Evolutionary conservation across 2,329 filamentous ascomycete genomes (phyloP).

Genomic region (Pseudocercospora musae): DNA sequence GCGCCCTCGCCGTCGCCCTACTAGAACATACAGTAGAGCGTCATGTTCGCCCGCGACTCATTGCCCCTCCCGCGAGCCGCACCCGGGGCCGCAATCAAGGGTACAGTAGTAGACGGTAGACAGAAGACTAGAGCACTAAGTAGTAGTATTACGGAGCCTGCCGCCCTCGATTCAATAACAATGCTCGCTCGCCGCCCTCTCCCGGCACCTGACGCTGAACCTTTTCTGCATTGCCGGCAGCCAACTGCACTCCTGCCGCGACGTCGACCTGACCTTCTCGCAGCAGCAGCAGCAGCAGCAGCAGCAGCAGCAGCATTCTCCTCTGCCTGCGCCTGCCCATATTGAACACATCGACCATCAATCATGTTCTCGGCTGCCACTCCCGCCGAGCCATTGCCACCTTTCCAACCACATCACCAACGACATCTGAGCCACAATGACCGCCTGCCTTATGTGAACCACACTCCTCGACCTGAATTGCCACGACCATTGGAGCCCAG

Average conservation of each 20-base stretch:
- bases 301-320: too few relatives aligned
- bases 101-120: neutral
- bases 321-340: neutral
- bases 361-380: constrained; percentile 14
- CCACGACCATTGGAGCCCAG: constrained; percentile 30
- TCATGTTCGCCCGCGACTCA: constrained; percentile 7
- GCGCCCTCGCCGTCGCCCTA: constrained; percentile 4
- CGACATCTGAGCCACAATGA: constrained; percentile 20
- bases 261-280: neutral
- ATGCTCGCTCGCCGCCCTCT: neutral
- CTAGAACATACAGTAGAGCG: too few relatives aligned
- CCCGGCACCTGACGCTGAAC: constrained; percentile 15
- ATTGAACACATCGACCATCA: neutral
- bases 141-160: neutral
- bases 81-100: too few relatives aligned
- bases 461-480: constrained; percentile 20
- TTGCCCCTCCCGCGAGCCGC: constrained; percentile 6
- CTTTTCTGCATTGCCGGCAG: constrained; percentile 15
- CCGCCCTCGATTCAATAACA: constrained; percentile 3
- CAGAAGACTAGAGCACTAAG: neutral
- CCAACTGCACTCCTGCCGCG: constrained; percentile 7
- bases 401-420: constrained; percentile 18
- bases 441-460: constrained; percentile 15
- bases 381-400: constrained; percentile 11
- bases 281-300: neutral